Evolutionary conservation across 83 land plant species (phyloP).

Genomic region (Diphasiastrum complanatum): DNA sequence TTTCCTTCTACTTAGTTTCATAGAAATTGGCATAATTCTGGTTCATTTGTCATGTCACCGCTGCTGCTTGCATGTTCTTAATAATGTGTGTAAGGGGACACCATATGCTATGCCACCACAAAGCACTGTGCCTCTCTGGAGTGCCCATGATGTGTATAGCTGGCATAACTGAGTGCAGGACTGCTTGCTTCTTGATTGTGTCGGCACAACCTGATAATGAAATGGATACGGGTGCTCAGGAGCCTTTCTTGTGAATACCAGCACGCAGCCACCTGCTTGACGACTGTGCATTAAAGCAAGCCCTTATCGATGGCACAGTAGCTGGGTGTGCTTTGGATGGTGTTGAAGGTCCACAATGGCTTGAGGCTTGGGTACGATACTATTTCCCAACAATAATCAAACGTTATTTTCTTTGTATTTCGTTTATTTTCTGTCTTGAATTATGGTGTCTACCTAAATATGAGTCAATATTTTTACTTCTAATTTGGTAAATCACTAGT

Average conservation of each 20-base stretch:
- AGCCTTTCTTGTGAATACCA: slow-evolving; percentile 87
- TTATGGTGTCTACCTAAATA: neutral
- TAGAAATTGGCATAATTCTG: too few relatives aligned
- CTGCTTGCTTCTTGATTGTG: slow-evolving; percentile 2
- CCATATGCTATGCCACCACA: too few relatives aligned
- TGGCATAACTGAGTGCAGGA: neutral
- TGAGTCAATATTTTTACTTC: too few relatives aligned
- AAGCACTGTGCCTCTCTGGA: too few relatives aligned
- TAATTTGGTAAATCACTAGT: too few relatives aligned
- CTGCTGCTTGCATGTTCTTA: too few relatives aligned
- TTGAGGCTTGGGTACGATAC: slow-evolving; percentile 99
- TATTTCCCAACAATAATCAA: neutral
- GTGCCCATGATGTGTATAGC: neutral
- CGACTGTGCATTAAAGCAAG: slow-evolving; percentile 96
- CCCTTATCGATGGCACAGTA: slow-evolving; percentile 85
- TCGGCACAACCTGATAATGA: slow-evolving; percentile 8
- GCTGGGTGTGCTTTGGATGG: slow-evolving; percentile 99
- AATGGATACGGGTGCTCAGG: slow-evolving; percentile 36
- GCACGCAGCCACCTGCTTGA: slow-evolving; percentile 93
- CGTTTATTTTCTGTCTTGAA: neutral
- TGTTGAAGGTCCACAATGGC: slow-evolving; percentile 99
- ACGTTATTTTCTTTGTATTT: neutral
- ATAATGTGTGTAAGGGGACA: too few relatives aligned
- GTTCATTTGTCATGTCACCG: too few relatives aligned
- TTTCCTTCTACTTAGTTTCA: too few relatives aligned